Evolutionary conservation across 2,329 filamentous ascomycete genomes (phyloP), one percentile per base, ranked within the genome.

Genomic region (Reticulascus tulasneorum): DNA sequence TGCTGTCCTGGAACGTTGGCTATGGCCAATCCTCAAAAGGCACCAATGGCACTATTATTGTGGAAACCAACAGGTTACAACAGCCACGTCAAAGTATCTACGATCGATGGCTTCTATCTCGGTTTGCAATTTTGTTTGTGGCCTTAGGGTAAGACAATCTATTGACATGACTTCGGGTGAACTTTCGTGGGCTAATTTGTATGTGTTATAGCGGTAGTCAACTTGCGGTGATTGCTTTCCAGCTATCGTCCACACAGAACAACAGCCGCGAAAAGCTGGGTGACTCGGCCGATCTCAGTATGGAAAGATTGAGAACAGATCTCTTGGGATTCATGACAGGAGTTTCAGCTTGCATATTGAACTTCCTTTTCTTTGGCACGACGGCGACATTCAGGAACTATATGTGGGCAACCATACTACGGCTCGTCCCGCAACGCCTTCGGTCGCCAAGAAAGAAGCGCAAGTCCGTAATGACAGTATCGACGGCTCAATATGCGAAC

Each of bases 51-150:
- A 42, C 44, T 27, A 24, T 38, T 10, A 37, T 25, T n/a, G 19
- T 42, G 17, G 30, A 42, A 10, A 29, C 25, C 33, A 46, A 30
- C 24, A 44, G 28, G 35, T 33, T 29, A 19, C 32, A 28, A 18
- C 28, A 38, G 21, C 49, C 34, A 19, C 40, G 37, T 29, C 44
- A 38, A 27, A 59, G 53, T 18, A 66, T 69, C 9, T 71, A 71
- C 43, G 66, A 71, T 43, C 56, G 52, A 25, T 69, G 65, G 55
- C 55, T 71, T 6, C 46, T 71, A 6, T 52, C 62, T 7, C 63
- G 68, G 9, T 71, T 71, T 42, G 59, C 59, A 2, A 56, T 71
- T 10, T 66, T 57, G 3, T 70, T 70, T 38, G 37, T 62, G 4
- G 55, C 66, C 9, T 46, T 71, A 26, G 53, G 59, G 60, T 63